Base-by-base conservation (phyloP, 768 basidiomycete genomes). In the Boletus huronensis region DNA sequence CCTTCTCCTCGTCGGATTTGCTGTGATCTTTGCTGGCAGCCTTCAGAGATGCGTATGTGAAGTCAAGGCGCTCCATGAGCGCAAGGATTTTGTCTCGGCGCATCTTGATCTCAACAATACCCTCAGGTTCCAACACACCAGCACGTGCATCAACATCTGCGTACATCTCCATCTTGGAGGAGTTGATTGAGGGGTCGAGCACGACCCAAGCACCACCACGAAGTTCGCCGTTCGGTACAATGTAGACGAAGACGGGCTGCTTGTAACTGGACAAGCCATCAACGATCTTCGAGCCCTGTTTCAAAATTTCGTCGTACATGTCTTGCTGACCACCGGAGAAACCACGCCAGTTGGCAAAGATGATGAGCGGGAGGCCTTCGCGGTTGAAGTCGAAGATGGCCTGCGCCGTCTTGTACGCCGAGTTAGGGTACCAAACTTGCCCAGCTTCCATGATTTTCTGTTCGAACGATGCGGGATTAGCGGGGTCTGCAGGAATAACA, bases 151-250 rank as follows among this genome's bases (percentile, higher is more conserved):
- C 95, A 42, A 90, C 84, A 67, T 98, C 97, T 25, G 95, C 96
- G 65, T 94, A 98, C 96, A 99, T 98, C 75, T 97, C 90, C 96
- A 99, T 97, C 72, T 97, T 93, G 64, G 91, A 85, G 2, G 87
- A 77, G 75, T 98, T 98, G 79, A 99, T 98, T 17, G 92, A 90
- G 28, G 97, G 97, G 71, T 99, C 97, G 41, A 99, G 83, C 1
- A 99, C 97, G 61, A 98, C 97, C 96, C 96, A 99, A 32, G 97
- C 97, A 62, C 97, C 97, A 64, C 97, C 97, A 68, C 97, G 94
- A 44, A 99, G 83, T 71, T 99, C 97, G 57, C 97, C 97, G 64
- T 98, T 97, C 31, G 97, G 97, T 9, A 98, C 88, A 61, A 99
- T 94, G 76, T 98, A 98, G 54, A 99, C 93, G 69, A 97, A 98